These are phyloP conservation scores for Dothideomycetes sp. DNA, from an alignment of 2,329 filamentous ascomycete species.

Conservation along the genomic window DNA sequence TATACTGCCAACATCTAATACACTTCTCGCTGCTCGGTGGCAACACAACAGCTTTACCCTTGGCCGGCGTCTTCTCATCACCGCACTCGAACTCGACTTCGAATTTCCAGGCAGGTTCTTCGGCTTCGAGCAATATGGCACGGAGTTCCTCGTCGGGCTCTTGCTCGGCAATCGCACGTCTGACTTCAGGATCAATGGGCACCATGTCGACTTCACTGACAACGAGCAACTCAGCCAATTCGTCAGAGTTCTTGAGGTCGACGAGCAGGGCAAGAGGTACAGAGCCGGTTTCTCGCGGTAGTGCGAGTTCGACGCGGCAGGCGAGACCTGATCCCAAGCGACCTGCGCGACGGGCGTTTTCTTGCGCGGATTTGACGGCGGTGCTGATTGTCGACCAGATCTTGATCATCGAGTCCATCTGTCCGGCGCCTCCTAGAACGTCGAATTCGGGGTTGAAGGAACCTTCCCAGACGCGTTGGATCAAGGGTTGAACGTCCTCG, in stretches of 20 bases:
- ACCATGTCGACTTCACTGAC: constrained; percentile 30
- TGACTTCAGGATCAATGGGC: constrained; percentile 9
- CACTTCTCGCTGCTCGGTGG: constrained; percentile 59
- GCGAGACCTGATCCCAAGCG: constrained; percentile 73
- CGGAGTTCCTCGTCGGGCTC: constrained; percentile 15
- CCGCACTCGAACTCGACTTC: constrained; percentile 32
- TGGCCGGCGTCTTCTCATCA: constrained; percentile 18
- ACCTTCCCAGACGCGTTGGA: constrained; percentile 18
- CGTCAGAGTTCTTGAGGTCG: constrained; percentile 18
- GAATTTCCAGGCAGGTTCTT: constrained; percentile 32
- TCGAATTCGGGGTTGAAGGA: constrained; percentile 18
- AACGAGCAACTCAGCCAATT: constrained; percentile 35
- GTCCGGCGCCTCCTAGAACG: constrained; percentile 1
- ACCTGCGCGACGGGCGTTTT: constrained; percentile 62
- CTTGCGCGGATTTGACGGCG: constrained; percentile 66
- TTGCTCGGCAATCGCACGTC: constrained; percentile 12
- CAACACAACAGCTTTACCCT: constrained; percentile 22
- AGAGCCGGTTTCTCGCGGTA: constrained; percentile 15
- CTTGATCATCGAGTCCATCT: constrained; percentile 35
- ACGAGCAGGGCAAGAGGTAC: constrained; percentile 9
- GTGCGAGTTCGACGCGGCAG: constrained; percentile 53
- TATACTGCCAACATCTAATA: constrained; percentile 79
- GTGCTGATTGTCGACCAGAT: constrained; percentile 43
- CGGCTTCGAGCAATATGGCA: constrained; percentile 13
- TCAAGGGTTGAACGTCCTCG: constrained; percentile 24